A percentile compares a stretch with the other conserved stretches of the same genome.
These are phyloP conservation scores for Boletus vermiculosoides DNA, from an alignment of 768 basidiomycete species.

Conservation along the genomic window DNA sequence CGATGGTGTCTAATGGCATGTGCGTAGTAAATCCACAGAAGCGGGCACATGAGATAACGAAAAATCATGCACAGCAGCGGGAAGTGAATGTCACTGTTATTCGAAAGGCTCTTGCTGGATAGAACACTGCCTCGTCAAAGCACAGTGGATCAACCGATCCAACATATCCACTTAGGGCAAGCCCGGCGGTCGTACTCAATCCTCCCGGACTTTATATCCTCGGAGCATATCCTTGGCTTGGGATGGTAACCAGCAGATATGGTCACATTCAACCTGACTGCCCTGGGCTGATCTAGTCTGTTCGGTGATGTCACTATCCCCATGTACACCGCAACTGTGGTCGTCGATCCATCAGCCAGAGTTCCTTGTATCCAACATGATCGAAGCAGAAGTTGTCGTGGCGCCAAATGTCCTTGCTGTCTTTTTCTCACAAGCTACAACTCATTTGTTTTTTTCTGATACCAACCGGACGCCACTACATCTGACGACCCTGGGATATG, in stretches of 20 bases:
- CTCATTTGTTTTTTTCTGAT: background rate
- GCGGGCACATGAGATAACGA: too few species aligned
- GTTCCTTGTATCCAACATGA: background rate
- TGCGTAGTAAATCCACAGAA: background rate
- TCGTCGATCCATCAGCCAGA: background rate
- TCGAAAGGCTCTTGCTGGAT: background rate
- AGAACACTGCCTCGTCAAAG: background rate
- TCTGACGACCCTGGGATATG: background rate
- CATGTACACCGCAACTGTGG: background rate
- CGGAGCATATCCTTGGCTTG: background rate
- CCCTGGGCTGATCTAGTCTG: background rate
- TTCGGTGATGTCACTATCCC: background rate
- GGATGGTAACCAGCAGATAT: background rate
- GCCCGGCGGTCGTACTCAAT: background rate
- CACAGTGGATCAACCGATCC: background rate
- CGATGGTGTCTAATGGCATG: background rate
- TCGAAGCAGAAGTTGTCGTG: background rate
- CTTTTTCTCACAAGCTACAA: background rate
- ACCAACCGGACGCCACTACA: background rate
- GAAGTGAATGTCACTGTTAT: background rate
- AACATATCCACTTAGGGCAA: background rate
- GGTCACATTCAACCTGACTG: background rate
- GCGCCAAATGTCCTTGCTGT: background rate
- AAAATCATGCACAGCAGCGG: background rate
- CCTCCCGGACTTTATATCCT: too few species aligned